Percentiles rank a stretch among this genome's conserved stretches.
These are phyloP conservation scores for Fusarium buxicola DNA, from an alignment of 2,329 filamentous ascomycete species.

Conservation along the genomic window DNA sequence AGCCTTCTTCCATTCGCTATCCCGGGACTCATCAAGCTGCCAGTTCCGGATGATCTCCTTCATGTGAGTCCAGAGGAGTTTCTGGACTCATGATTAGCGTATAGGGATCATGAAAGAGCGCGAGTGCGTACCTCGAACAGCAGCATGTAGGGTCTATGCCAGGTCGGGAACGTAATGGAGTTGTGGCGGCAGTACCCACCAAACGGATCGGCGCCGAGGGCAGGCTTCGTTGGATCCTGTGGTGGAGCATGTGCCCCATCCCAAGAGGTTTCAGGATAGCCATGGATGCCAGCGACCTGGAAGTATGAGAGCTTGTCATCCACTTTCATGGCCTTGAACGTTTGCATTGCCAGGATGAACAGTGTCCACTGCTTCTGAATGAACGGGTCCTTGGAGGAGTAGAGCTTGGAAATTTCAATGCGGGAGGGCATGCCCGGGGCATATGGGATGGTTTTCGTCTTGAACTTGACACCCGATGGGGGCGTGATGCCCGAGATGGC, in stretches of 20 bases:
- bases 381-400: no score
- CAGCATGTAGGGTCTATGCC: constrained; percentile 74
- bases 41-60: constrained; percentile 5
- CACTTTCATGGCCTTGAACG: constrained; percentile 8
- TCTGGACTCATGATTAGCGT: background rate
- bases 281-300: constrained; percentile 10
- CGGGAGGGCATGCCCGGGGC: no score
- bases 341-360: constrained; percentile 12
- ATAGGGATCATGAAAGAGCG: background rate
- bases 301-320: constrained; percentile 12
- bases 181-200: constrained; percentile 71
- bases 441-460: no score
- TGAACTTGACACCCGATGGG: no score
- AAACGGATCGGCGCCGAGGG: constrained; percentile 21
- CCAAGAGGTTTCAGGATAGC: background rate
- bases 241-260: background rate
- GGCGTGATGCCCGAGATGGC: no score
- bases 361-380: constrained; percentile 27
- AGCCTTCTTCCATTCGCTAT: constrained; percentile 41
- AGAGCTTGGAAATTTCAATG: no score
- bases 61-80: constrained; percentile 27
- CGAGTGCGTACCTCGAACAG: constrained; percentile 64
- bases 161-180: constrained; percentile 70
- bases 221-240: background rate
- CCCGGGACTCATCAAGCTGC: background rate